Base-by-base conservation (phyloP, 805 yeast genomes). In the Pichia phayaonensis region DNA sequence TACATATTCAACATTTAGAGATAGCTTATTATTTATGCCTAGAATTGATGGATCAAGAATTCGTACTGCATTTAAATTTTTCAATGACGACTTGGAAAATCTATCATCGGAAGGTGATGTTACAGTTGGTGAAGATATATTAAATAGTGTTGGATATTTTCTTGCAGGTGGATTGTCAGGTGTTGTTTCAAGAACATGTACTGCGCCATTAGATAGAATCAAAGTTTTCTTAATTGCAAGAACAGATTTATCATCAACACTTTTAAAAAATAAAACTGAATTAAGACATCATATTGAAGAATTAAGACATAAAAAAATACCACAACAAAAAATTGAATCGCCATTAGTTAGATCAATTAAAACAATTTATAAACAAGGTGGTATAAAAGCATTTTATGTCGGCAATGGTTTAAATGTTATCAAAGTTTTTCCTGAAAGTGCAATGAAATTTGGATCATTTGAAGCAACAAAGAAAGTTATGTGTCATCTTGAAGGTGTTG, bases 91-190 rank as follows among this genome's bases (percentile, higher is more conserved):
- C 56, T 63, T 79, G 48, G 78, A 82, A 24, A 96, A 88, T 61
- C 68, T 90, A 41, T 83, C 92, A 6, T 79, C 95, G 0, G 98
- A 92, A 59, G 97, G 97, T 65, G 98, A 92, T 68, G 89, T 90
- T 54, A 84, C 95, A 0, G 74, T 92, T 38, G 83, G 84, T 42
- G 82, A 81, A 62, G 95, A 88, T 55, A 76, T 86, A 48, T 68
- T 86, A 46, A 81, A 85, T 62, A 96, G 97, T 31, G 76, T 89
- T 54, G 97, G 97, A 1, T 94, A 81, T 67, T 94, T 94, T 62
- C 69, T 90, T 34, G 96, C 97, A 1, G 99, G 99, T 40, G 99
- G 99, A 0, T 66, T 90, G 21, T 86, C 97, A 1, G 99, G 99
- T 2, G 99, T 92, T 2, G 85, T 94, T 4, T 89, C 97, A 15